Evolutionary conservation across 106 monocot genomes (phyloP), one percentile per base, ranked within the genome.

Genomic region (Cymbidium sinense): DNA sequence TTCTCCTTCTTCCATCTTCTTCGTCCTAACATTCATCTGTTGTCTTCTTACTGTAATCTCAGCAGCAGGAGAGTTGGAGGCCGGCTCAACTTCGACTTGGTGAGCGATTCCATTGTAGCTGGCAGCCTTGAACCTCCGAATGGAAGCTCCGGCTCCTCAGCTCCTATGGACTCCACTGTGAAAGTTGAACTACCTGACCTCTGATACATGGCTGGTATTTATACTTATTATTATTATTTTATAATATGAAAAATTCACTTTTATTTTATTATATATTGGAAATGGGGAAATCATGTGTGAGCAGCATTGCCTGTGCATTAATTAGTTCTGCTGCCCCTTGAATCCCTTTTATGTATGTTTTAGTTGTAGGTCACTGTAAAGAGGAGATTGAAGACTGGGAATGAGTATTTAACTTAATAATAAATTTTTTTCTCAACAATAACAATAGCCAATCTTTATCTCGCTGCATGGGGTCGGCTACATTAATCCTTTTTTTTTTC

Each of bases 21-120:
- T n/a, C n/a, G n/a, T n/a, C 13, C 47, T 47, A 13, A 13, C 47
- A 47, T 47, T 13, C n/a, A 2, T 11, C 17, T 47, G 11, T 18
- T 2, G 12, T 69, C n/a, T n/a, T n/a, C n/a, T 21, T 34, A 7
- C 69, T 34, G 29, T 5, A 34, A 69, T 69, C 69, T 69, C 33
- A 69, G 35, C 20, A 9, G 41, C 65, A n/a, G 79, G 39, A 79
- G 70, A 35, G 50, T 79, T 44, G 71, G 71, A 36, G 71, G 37
- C 18, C 70, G 50, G 21, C 70, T 79, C 43, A 79, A 70, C 70
- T 70, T 69, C 50, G 79, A 79, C 50, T 9, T 79, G 50, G 70
- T 79, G 67, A 79, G 79, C 43, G 79, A 79, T 21, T 79, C 79
- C 3, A 47, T 79, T 2, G 79, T 79, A 4, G 79, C 70, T 18